phyloP scores from a whole-genome alignment of 176 grass and related monocot species.

The Poa pratensis region DNA sequence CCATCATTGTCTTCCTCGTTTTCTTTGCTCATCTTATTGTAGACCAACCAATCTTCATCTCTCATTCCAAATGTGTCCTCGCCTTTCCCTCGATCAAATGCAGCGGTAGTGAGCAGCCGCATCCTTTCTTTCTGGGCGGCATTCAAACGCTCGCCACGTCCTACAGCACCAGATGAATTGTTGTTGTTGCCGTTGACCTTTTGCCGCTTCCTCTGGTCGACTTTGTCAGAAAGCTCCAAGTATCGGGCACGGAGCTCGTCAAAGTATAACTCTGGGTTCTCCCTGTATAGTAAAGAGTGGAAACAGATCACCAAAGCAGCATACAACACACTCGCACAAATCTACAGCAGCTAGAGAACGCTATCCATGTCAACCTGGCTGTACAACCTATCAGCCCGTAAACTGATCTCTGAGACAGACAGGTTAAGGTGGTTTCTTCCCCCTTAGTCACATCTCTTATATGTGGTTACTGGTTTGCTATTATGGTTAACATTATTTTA shows the following conservation, averaged over 20 bases:
- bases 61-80: conserved; percentile 93
- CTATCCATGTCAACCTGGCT: conserved; percentile 16
- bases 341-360: conserved; percentile 13
- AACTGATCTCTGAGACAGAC: conserved; percentile 9
- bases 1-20: conserved; percentile 79
- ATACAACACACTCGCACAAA: conserved; percentile 13
- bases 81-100: conserved; percentile 93
- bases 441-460: neutral
- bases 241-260: conserved; percentile 78
- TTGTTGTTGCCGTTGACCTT: conserved; percentile 87
- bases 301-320: conserved; percentile 39
- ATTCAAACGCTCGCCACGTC: conserved; percentile 90
- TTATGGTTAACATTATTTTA: conserved; percentile 6
- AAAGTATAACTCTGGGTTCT: conserved; percentile 93
- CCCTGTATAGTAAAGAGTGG: conserved; percentile 51
- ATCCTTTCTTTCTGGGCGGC: conserved; percentile 96
- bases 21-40: conserved; percentile 96
- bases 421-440: neutral
- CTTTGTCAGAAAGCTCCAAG: conserved; percentile 78
- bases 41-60: conserved; percentile 98
- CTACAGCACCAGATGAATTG: conserved; percentile 70
- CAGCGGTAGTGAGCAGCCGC: conserved; percentile 82
- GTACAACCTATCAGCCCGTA: conserved; percentile 4
- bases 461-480: conserved; percentile 15
- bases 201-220: conserved; percentile 78